Base-by-base conservation (phyloP, 2,329 filamentous ascomycete species). In the Monilinia laxa region DNA sequence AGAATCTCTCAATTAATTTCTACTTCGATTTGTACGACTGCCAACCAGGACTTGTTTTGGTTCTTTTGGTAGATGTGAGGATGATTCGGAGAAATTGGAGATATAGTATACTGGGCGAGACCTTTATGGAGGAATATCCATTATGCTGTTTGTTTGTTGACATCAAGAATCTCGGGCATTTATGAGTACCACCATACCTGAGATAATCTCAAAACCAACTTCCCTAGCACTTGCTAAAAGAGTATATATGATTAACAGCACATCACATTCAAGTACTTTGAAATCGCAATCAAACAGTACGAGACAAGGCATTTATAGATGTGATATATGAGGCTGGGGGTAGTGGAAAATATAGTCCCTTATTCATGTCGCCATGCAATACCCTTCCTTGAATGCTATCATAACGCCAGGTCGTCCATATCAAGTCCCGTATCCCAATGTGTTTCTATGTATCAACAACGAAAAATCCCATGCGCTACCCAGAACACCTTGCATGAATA, bases 401-500 rank as follows among this genome's bases (percentile, higher is more conserved):
- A 51, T 25, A 49, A 62, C 58, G 31, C 47, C 57, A 18, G n/a
- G 12, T 31, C 28, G 23, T 9, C 45, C 28, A 51, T 25, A 51
- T 28, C 45, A 20, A 12, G 40, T 38, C n/a, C n/a, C 1, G 10
- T 10, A 12, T 18, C 23, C 28, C 58, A 60, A 60, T 38, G 42
- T 23, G 45, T 20, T 45, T 60, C 58, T 60, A 51, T 60, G 45
- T 60, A 23, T 51, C 14, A 40, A 31, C 31, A 31, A 62, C 28
- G 45, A 62, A n/a, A 3, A 38, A 62, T 51, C n/a, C 20, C 45
- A 62, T 62, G 31, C 51, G 4, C 45, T 31, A 28, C 40, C 56
- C 18, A 28, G 38, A 62, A 62, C 58, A 62, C 58, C 58, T 51
- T 62, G 58, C 31, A 62, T 62, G 20, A 51, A 62, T 51, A n/a